phyloP scores from a whole-genome alignment of 2,329 filamentous ascomycete genomes.

The Fusarium stilboides region DNA sequence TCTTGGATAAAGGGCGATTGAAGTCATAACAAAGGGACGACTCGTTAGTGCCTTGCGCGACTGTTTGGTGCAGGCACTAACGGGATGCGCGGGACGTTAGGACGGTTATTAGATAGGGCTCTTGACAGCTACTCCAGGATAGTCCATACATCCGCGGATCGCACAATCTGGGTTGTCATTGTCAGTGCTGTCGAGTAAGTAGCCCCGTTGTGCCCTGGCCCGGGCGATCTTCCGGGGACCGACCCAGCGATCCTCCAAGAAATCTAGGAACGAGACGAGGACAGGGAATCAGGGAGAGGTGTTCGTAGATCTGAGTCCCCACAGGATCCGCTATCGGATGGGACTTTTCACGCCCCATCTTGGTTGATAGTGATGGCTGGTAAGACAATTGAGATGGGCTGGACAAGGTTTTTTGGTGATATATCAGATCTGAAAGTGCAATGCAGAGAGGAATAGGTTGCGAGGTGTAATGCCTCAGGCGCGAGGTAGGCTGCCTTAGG shows the following conservation, averaged over 20 bases:
- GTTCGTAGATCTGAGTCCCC: constrained; percentile 26
- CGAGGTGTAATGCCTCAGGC: constrained; percentile 2
- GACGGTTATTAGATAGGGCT: constrained; percentile 40
- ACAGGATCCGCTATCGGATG: constrained; percentile 8
- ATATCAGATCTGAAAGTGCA: constrained; percentile 25
- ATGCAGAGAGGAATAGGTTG: not conserved
- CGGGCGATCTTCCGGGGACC: constrained; percentile 42
- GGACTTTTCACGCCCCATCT: constrained; percentile 14
- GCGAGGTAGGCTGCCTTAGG: not conserved
- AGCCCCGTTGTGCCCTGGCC: constrained; percentile 16
- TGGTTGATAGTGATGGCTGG: constrained; percentile 17
- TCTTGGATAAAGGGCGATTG: constrained; percentile 27
- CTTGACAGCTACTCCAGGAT: not conserved
- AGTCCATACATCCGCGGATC: constrained; percentile 8
- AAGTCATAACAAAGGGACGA: constrained; percentile 43
- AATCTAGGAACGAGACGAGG: constrained; percentile 35
- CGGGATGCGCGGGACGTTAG: constrained; percentile 27
- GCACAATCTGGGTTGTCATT: not conserved
- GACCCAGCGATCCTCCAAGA: constrained; percentile 37
- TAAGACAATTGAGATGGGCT: constrained; percentile 39
- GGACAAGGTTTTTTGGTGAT: constrained; percentile 24
- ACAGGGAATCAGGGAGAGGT: constrained; percentile 19
- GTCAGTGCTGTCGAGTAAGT: constrained; percentile 12
- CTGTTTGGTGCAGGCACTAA: constrained; percentile 20
- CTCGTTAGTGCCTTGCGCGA: constrained; percentile 28